Evolutionary conservation across 352 stramenopile species (phyloP), one percentile per base, ranked within the genome.

Genomic region (Bremia lactucae): DNA sequence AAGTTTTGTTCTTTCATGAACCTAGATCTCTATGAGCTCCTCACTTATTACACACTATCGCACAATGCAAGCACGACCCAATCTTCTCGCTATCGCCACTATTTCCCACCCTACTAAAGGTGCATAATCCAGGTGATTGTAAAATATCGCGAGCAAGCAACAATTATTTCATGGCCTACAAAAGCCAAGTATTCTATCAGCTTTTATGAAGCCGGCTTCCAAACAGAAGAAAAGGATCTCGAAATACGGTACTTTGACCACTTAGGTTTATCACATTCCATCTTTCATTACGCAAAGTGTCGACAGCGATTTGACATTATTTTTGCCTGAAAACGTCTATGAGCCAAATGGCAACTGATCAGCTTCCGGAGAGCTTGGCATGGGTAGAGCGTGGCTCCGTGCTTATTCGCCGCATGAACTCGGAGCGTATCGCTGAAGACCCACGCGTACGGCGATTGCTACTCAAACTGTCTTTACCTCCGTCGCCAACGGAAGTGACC

Each of bases 381-480:
- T 90, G 80, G 78, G 65, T 87, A 22, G 80, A 93, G 50, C 78
- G 80, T 40, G 80, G 80, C 35, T 87, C 80, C 3, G 70, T 77
- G 40, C 65, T 93, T 35, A 80, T 93, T 41, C 75, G 80, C 16
- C 78, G 80, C 59, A 93, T 93, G 72, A 93, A 93, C 49, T 88
- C 79, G 34, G 80, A 93, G 59, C 75, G 80, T 25, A 68, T 93
- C 29, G 80, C 80, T 6, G 77, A 91, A 54, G 80, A 92, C 46
- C 76, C 76, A 46, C 77, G 80, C 20, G 60, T 92, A 33, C 70
- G 72, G 7, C 69, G 78, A 0, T 39, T 89, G 31, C 44, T 89
- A 26, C 65, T 83, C 6, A 51, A 65, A 19, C 33, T 65, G 23
- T 59, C 52, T 21, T 16, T 62, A 18, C 46, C 54, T n/a, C 35